These are phyloP conservation scores for Dentiscutata heterogama DNA, from an alignment of 371 early-diverging fungal genomes.

Conservation along the genomic window DNA sequence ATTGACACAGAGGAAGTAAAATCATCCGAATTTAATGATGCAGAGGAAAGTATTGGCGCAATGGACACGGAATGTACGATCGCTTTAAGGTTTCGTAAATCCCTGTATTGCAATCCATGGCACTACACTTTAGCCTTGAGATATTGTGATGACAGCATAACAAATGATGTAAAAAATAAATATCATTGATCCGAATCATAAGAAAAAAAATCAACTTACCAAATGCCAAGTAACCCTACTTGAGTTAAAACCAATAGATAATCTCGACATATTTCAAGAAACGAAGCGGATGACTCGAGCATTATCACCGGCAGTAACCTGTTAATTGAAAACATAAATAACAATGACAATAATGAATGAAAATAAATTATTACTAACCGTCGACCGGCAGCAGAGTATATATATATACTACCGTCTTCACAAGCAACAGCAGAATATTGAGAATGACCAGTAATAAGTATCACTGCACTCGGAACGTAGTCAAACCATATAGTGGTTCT, in stretches of 20 bases:
- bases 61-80: constrained; percentile 65
- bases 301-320: constrained; percentile 76
- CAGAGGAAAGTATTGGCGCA: constrained; percentile 65
- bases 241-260: constrained; percentile 76
- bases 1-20: constrained; percentile 63
- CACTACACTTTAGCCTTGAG: too few species aligned
- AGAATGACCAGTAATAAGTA: constrained; percentile 69
- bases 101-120: constrained; percentile 52
- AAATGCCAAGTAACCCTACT: constrained; percentile 71
- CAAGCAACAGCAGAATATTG: constrained; percentile 71
- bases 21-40: constrained; percentile 54
- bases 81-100: constrained; percentile 61
- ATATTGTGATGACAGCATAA: constrained; percentile 8
- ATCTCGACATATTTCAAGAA: constrained; percentile 63
- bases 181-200: too few species aligned
- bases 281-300: constrained; percentile 73
- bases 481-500: constrained; percentile 70
- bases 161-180: not conserved
- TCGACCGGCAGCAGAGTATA: constrained; percentile 77
- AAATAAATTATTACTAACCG: constrained; percentile 56
- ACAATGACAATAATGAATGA: not conserved
- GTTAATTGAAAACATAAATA: not conserved
- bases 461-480: constrained; percentile 65
- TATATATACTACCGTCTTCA: constrained; percentile 75
- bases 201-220: constrained; percentile 55